These are phyloP conservation scores for Cladorrhinum sp. DNA, from an alignment of 2,329 filamentous ascomycete genomes.

Conservation along the genomic window DNA sequence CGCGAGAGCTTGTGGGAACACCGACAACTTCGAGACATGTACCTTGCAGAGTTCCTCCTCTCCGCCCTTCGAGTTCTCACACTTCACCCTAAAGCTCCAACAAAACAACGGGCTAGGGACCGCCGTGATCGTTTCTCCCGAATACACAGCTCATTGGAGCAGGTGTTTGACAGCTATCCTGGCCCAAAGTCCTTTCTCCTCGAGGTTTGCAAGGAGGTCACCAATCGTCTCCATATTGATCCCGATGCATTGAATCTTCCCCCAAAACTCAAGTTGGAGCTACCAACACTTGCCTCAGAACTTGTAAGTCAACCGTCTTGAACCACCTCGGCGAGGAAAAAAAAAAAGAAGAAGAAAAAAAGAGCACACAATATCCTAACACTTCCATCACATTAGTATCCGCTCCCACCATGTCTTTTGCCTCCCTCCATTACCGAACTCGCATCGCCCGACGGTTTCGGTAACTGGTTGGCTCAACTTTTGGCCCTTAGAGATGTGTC, in stretches of 20 bases:
- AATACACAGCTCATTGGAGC: slow-evolving; percentile 37
- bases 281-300: slow-evolving; percentile 37
- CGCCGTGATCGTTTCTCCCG: slow-evolving; percentile 38
- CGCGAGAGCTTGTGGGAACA: slow-evolving; percentile 35
- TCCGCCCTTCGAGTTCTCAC: slow-evolving; percentile 37
- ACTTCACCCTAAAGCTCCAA: slow-evolving; percentile 37
- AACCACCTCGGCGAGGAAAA: not conserved
- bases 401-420: slow-evolving; percentile 35
- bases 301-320: slow-evolving; percentile 35
- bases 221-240: slow-evolving; percentile 34
- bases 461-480: slow-evolving; percentile 39
- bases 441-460: slow-evolving; percentile 29
- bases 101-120: slow-evolving; percentile 34
- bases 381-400: slow-evolving; percentile 31
- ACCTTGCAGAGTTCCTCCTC: slow-evolving; percentile 38
- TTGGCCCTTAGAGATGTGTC: slow-evolving; percentile 39
- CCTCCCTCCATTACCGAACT: slow-evolving; percentile 36
- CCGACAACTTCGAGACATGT: slow-evolving; percentile 34
- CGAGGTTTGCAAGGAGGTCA: slow-evolving; percentile 37
- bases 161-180: slow-evolving; percentile 39
- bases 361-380: too few species aligned
- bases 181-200: slow-evolving; percentile 38
- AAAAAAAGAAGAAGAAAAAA: too few species aligned
- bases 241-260: slow-evolving; percentile 36
- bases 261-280: slow-evolving; percentile 31